phyloP scores from a whole-genome alignment of 2,329 filamentous ascomycete genomes.

The Teratosphaeriaceae sp. region DNA sequence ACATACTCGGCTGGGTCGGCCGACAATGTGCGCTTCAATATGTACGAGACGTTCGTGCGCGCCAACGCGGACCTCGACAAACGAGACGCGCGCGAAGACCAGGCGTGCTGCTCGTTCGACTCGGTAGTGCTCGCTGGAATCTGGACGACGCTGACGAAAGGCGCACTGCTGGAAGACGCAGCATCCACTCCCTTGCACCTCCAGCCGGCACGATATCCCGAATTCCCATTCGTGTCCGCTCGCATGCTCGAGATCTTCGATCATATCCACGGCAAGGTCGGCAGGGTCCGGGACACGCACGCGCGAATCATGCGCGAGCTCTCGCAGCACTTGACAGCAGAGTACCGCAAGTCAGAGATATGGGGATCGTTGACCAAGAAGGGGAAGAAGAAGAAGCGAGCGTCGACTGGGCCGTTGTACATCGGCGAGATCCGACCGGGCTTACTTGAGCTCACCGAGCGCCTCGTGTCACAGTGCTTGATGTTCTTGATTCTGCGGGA shows the following conservation, averaged over 20 bases:
- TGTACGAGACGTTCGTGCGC: neutral
- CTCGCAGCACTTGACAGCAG: no score
- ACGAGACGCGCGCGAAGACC: neutral
- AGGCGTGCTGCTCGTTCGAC: neutral
- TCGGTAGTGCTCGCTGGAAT: neutral
- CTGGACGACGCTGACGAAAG: neutral
- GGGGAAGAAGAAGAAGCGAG: no score
- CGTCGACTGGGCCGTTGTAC: no score
- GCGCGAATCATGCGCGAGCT: no score
- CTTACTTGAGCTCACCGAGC: neutral
- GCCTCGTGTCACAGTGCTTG: neutral
- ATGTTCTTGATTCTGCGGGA: neutral
- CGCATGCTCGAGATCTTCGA: neutral
- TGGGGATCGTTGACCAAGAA: neutral
- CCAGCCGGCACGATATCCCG: neutral
- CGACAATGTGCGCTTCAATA: neutral
- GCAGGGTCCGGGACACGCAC: neutral
- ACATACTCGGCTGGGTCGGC: neutral
- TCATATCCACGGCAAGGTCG: neutral
- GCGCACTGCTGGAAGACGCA: neutral
- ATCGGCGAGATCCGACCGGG: neutral
- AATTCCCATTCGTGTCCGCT: neutral
- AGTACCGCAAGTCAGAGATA: neutral
- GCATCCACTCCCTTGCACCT: neutral
- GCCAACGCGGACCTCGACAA: conserved; percentile 3